These are phyloP conservation scores for Lophium mytilinum DNA, from an alignment of 495 filamentous ascomycete genomes.

Conservation along the genomic window DNA sequence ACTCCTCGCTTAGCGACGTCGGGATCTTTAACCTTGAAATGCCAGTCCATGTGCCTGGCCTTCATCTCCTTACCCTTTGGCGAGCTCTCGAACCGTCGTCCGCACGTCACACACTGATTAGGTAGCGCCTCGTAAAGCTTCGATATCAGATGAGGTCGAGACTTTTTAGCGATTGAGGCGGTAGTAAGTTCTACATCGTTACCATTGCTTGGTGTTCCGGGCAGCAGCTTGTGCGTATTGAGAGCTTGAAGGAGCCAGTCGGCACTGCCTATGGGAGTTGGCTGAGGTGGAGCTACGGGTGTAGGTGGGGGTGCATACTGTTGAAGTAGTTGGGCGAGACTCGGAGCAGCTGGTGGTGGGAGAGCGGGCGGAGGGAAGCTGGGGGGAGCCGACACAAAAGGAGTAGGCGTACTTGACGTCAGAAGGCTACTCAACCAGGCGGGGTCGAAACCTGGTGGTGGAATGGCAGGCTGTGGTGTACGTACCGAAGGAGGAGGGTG, in stretches of 20 bases:
- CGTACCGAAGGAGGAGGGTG: constrained; percentile 10
- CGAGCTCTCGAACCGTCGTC: constrained; percentile 69
- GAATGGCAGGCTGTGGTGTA: constrained; percentile 9
- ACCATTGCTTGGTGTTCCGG: constrained; percentile 10
- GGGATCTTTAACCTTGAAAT: constrained; percentile 85
- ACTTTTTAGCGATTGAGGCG: constrained; percentile 67
- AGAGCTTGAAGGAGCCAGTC: constrained; percentile 21
- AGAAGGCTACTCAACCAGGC: constrained; percentile 28
- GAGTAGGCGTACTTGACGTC: neutral
- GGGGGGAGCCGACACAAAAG: constrained; percentile 5
- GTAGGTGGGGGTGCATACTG: constrained; percentile 5
- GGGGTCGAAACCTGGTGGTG: constrained; percentile 18
- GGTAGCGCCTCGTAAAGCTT: constrained; percentile 70
- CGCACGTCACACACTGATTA: constrained; percentile 83
- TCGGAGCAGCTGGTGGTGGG: constrained; percentile 22
- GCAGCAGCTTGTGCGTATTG: constrained; percentile 1
- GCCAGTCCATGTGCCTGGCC: constrained; percentile 93
- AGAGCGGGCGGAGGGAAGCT: constrained; percentile 32
- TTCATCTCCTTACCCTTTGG: constrained; percentile 76
- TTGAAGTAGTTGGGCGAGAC: constrained; percentile 11
- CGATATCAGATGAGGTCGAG: constrained; percentile 62
- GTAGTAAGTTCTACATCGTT: constrained; percentile 62
- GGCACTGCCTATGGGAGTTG: neutral
- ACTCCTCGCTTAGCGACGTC: constrained; percentile 76
- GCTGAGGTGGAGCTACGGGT: constrained; percentile 4